Evolutionary conservation across 208 protist species (phyloP).

Genomic region (Crithidia fasciculata): DNA sequence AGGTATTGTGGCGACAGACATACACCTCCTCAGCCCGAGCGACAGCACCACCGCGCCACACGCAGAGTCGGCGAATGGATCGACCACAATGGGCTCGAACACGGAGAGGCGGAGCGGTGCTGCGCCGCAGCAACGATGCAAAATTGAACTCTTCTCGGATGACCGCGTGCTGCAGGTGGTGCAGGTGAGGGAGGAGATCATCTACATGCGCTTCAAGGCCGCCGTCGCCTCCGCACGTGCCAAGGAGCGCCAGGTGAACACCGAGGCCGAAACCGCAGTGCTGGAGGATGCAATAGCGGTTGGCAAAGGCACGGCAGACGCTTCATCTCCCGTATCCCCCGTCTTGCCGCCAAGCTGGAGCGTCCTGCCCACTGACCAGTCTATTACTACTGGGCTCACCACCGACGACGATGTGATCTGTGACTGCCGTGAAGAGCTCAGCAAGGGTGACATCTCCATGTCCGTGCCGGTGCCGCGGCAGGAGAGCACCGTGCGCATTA

Average conservation of each 20-base stretch:
- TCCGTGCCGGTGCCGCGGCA: conserved; percentile 3
- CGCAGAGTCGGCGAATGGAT: not conserved
- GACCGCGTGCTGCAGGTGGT: conserved; percentile 79
- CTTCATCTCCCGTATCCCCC: too few species aligned
- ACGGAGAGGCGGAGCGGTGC: conserved; percentile 13
- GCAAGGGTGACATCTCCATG: conserved; percentile 15
- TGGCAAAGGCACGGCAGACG: too few species aligned
- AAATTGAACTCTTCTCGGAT: conserved; percentile 69
- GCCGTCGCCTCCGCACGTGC: not conserved
- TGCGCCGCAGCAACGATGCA: conserved; percentile 3
- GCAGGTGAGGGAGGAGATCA: conserved; percentile 66
- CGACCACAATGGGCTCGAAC: not conserved
- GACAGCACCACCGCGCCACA: not conserved
- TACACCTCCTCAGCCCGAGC: conserved; percentile 9
- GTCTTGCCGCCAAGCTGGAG: not conserved
- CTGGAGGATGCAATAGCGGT: too few species aligned
- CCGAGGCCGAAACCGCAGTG: too few species aligned
- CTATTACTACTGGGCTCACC: not conserved
- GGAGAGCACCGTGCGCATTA: not conserved
- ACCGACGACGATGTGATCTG: conserved; percentile 7
- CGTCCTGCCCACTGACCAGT: conserved; percentile 6
- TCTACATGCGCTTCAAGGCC: conserved; percentile 64
- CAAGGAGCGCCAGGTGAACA: not conserved
- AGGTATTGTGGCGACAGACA: conserved; percentile 29
- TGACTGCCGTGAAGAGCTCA: not conserved